Percentiles rank a stretch among this genome's conserved stretches.
These are phyloP conservation scores for Annulohypoxylon maeteangense DNA, from an alignment of 495 filamentous ascomycete genomes.

Conservation along the genomic window DNA sequence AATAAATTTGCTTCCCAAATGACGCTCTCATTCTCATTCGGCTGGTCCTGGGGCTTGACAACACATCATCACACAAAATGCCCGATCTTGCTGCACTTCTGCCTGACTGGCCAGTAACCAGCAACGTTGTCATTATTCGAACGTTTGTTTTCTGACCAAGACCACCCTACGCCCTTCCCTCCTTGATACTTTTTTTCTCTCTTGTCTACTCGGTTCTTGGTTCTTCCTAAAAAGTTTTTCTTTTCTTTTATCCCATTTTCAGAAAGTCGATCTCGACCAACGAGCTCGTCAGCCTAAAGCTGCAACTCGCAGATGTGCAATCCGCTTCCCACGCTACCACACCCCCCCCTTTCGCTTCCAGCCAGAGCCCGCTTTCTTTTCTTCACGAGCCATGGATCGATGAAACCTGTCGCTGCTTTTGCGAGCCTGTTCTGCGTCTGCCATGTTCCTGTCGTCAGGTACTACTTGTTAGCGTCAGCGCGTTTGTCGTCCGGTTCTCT, in stretches of 20 bases:
- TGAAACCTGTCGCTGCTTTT: slow-evolving; percentile 57
- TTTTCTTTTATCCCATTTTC: slow-evolving; percentile 1
- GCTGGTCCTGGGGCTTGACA: slow-evolving; percentile 46
- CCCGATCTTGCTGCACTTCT: slow-evolving; percentile 62
- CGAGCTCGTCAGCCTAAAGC: slow-evolving; percentile 47
- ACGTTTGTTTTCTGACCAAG: slow-evolving; percentile 39
- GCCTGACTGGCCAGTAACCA: slow-evolving; percentile 59
- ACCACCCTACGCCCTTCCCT: slow-evolving; percentile 8
- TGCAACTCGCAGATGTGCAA: slow-evolving; percentile 37
- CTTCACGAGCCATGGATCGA: slow-evolving; percentile 44
- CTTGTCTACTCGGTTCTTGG: not conserved
- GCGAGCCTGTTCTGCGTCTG: slow-evolving; percentile 10
- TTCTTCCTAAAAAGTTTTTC: not conserved
- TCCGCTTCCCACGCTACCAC: slow-evolving; percentile 37
- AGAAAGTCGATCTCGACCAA: slow-evolving; percentile 20
- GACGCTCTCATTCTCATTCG: slow-evolving; percentile 35
- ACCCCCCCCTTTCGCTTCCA: slow-evolving; percentile 28
- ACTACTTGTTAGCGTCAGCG: slow-evolving; percentile 54
- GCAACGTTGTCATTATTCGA: slow-evolving; percentile 39
- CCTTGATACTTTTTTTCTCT: slow-evolving; percentile 6
- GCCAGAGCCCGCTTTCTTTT: slow-evolving; percentile 30
- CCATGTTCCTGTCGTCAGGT: slow-evolving; percentile 25
- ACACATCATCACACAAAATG: slow-evolving; percentile 58
- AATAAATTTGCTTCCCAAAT: slow-evolving; percentile 27
- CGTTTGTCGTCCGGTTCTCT: slow-evolving; percentile 48